Conservation (phyloP, 768 basidiomycete species). For the Auricularia sp. region DNA sequence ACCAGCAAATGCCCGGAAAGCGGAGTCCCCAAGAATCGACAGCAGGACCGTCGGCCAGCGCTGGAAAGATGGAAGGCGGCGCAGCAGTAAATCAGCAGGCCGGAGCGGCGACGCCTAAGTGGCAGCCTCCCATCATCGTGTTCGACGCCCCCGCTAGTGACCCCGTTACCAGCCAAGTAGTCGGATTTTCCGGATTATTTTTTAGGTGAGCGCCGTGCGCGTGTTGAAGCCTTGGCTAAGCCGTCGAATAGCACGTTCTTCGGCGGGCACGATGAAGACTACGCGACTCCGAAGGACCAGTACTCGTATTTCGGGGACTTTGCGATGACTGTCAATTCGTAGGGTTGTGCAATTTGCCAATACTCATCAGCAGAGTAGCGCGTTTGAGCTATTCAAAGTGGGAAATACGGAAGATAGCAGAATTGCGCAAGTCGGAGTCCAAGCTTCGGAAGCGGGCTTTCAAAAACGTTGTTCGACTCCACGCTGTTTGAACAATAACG, state of each 20-base stretch:
- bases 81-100: neutral
- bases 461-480: no score
- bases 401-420: no score
- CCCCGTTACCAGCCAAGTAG: slow-evolving; percentile 6
- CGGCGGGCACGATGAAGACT: slow-evolving; percentile 58
- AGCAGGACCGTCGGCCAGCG: neutral
- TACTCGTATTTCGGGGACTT: slow-evolving; percentile 72
- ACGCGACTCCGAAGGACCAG: slow-evolving; percentile 66
- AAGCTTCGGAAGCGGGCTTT: no score
- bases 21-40: neutral
- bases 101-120: neutral
- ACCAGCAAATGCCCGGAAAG: neutral
- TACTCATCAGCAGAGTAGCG: no score
- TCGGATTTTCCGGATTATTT: slow-evolving; percentile 47
- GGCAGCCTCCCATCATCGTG: neutral
- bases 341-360: neutral
- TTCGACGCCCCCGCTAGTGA: slow-evolving; percentile 4
- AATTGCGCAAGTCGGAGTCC: no score
- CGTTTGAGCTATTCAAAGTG: no score
- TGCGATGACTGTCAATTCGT: slow-evolving; percentile 28
- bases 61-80: slow-evolving; percentile 1
- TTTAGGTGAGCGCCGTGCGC: slow-evolving; percentile 49
- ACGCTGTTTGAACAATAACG: no score
- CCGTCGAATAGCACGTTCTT: slow-evolving; percentile 54
- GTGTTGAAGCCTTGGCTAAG: neutral